These are phyloP conservation scores for Lanmaoa pseudosensibilis DNA, from an alignment of 768 basidiomycete genomes.

Conservation along the genomic window DNA sequence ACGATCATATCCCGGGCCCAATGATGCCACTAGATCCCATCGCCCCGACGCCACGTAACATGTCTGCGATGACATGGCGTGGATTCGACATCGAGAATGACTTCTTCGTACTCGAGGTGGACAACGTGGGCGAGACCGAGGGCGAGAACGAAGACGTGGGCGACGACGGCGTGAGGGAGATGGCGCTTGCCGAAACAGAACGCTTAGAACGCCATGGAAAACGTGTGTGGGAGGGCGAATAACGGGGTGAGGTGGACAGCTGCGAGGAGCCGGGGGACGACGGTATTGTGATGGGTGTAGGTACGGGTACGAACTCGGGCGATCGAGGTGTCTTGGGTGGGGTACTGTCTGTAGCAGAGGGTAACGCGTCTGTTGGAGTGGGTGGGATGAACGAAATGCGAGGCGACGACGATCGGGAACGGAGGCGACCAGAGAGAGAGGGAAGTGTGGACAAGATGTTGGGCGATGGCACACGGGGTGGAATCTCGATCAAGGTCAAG, in stretches of 20 bases:
- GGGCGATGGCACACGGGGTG: slow-evolving; percentile 24
- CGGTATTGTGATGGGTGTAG: neutral
- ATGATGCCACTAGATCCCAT: slow-evolving; percentile 22
- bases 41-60: slow-evolving; percentile 45
- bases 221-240: slow-evolving; percentile 6
- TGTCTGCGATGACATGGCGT: slow-evolving; percentile 34
- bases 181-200: slow-evolving; percentile 1
- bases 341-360: neutral
- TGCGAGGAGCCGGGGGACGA: neutral
- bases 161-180: neutral
- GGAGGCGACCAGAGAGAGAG: slow-evolving; percentile 24
- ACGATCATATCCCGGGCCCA: neutral
- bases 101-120: slow-evolving; percentile 12
- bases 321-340: neutral
- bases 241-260: neutral
- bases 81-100: slow-evolving; percentile 16
- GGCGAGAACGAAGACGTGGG: neutral
- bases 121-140: slow-evolving; percentile 3
- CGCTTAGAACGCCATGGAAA: slow-evolving; percentile 12
- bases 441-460: slow-evolving; percentile 21
- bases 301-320: neutral
- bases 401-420: slow-evolving; percentile 6
- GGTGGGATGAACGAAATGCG: slow-evolving; percentile 9
- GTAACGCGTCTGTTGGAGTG: neutral
- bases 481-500: slow-evolving; percentile 4